A percentile compares a stretch with the other conserved stretches of the same genome.
phyloP scores from a whole-genome alignment of 306 rosid species.

The Abrus pulchellus region DNA sequence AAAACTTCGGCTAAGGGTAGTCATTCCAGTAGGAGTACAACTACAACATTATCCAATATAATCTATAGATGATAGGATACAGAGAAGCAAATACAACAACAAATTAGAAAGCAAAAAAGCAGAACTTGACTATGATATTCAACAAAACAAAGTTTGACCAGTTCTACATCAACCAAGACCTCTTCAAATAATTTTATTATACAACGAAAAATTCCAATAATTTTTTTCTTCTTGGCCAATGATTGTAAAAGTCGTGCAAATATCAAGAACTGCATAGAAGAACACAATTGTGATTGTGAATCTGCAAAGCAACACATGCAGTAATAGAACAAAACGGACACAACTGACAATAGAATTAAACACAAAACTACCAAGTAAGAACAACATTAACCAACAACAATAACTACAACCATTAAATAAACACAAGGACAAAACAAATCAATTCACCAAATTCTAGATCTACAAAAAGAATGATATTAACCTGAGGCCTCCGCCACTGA shows the following conservation, averaged over 20 bases:
- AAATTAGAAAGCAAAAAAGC: slow-evolving; percentile 3
- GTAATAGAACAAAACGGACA: slow-evolving; percentile 11
- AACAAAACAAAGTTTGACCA: slow-evolving; percentile 31
- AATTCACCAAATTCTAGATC: slow-evolving; percentile 40
- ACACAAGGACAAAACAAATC: slow-evolving; percentile 26
- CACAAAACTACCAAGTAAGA: slow-evolving; percentile 36
- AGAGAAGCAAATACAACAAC: background rate
- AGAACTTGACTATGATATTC: background rate
- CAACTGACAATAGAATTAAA: slow-evolving; percentile 19
- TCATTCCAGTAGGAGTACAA: background rate
- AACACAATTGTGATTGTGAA: slow-evolving; percentile 3
- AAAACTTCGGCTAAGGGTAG: slow-evolving; percentile 17
- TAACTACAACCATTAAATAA: slow-evolving; percentile 25
- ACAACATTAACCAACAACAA: slow-evolving; percentile 31
- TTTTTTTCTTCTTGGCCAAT: background rate
- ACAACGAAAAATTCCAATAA: slow-evolving; percentile 17
- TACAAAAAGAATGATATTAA: slow-evolving; percentile 35
- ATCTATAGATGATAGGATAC: background rate
- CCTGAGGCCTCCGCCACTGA: slow-evolving; percentile 98
- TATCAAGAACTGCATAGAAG: slow-evolving; percentile 33
- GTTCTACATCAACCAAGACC: slow-evolving; percentile 9
- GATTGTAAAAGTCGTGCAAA: background rate
- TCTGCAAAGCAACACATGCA: slow-evolving; percentile 27
- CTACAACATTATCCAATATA: slow-evolving; percentile 3
- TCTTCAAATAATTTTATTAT: background rate